Conservation (phyloP, 768 basidiomycete genomes). For the Strobilomyces echinocephalus region DNA sequence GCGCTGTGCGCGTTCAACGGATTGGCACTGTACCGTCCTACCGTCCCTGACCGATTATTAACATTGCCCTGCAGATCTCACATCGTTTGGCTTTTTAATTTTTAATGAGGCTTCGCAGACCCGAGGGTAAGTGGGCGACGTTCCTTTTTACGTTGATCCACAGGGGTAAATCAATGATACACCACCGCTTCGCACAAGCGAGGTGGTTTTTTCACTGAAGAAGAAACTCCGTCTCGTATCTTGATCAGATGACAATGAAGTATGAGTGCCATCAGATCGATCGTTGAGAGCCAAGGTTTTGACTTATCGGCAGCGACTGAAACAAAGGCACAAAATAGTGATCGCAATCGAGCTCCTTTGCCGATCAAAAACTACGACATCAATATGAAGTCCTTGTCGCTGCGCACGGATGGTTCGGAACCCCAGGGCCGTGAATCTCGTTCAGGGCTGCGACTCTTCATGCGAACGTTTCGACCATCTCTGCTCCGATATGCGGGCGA, state of each 20-base stretch:
- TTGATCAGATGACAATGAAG: neutral
- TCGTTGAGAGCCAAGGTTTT: neutral
- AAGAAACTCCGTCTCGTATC: neutral
- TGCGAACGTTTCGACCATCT: constrained; percentile 8
- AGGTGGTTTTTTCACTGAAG: neutral
- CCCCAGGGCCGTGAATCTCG: constrained; percentile 7
- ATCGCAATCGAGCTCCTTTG: neutral
- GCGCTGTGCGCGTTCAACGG: neutral
- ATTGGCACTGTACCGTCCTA: neutral
- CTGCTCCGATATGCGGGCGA: constrained; percentile 11
- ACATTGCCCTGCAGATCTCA: neutral
- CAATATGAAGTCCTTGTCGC: constrained; percentile 6
- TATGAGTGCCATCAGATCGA: neutral
- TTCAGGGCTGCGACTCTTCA: constrained; percentile 19
- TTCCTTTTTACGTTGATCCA: neutral
- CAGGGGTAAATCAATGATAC: neutral
- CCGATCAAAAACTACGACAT: neutral
- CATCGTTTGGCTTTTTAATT: neutral
- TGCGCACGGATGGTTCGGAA: neutral
- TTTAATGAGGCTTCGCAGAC: neutral
- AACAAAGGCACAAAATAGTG: constrained; percentile 2
- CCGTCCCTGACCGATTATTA: neutral
- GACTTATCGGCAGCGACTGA: neutral
- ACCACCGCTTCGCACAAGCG: no score
- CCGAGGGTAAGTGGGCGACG: neutral